Evolutionary conservation across 345 rosid species (phyloP).

Genomic region (Moringa oleifera): DNA sequence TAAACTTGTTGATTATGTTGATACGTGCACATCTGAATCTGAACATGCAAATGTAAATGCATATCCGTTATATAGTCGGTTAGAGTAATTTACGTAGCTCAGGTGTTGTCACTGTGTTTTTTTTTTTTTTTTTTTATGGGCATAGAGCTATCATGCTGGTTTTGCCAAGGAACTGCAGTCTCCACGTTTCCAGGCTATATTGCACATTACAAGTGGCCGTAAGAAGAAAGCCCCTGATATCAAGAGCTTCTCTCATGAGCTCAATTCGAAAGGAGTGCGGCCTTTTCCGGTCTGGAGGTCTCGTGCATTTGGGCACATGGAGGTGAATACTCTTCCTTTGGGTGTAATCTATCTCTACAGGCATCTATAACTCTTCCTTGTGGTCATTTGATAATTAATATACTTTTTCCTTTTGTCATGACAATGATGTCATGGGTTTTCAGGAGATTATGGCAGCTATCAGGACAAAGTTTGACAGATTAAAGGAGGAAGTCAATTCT

Average conservation of each 20-base stretch:
- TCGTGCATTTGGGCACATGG: conserved; percentile 86
- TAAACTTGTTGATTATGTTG: conserved; percentile 13
- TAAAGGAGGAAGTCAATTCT: conserved; percentile 88
- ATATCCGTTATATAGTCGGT: neutral
- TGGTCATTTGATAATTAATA: conserved; percentile 1
- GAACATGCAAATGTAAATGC: neutral
- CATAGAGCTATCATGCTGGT: conserved; percentile 57
- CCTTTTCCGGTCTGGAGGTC: conserved; percentile 91
- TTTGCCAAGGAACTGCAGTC: conserved; percentile 78
- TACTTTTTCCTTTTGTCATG: neutral
- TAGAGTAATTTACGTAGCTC: conserved; percentile 3
- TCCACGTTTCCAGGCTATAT: conserved; percentile 78
- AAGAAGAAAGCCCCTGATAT: conserved; percentile 75
- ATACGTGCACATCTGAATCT: neutral
- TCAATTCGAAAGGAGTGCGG: conserved; percentile 91
- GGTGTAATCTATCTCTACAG: neutral
- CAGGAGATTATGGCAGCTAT: conserved; percentile 86
- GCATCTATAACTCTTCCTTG: conserved; percentile 1
- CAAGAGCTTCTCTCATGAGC: conserved; percentile 97
- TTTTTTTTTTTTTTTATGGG: conserved; percentile 4
- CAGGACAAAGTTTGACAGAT: conserved; percentile 70
- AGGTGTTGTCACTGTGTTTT: neutral
- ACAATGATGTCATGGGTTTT: conserved; percentile 7
- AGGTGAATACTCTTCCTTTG: conserved; percentile 34
- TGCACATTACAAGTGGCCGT: conserved; percentile 81